A percentile compares a stretch with the other conserved stretches of the same genome.
Evolutionary conservation across 2,329 filamentous ascomycete species (phyloP).

Genomic region (Sporothrix pseudoabietina): DNA sequence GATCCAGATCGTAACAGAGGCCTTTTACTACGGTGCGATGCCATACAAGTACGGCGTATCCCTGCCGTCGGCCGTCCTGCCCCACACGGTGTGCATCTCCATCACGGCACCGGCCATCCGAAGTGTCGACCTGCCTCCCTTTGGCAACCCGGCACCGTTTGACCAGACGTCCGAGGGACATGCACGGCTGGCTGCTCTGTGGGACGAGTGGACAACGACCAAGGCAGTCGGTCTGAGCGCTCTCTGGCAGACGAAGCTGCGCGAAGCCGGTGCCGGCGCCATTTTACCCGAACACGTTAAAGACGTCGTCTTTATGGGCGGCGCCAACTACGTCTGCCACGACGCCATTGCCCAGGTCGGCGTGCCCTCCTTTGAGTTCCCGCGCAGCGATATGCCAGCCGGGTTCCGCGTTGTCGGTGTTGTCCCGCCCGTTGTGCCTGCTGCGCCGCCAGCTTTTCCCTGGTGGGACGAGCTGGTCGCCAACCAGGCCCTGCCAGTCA

Average conservation of each 20-base stretch:
- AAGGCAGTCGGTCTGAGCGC: slow-evolving; percentile 37
- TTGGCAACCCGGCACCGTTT: slow-evolving; percentile 40
- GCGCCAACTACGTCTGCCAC: slow-evolving; percentile 44
- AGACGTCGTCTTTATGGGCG: slow-evolving; percentile 39
- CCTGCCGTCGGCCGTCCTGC: slow-evolving; percentile 35
- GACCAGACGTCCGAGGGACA: slow-evolving; percentile 36
- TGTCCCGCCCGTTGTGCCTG: slow-evolving; percentile 36
- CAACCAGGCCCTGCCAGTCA: slow-evolving; percentile 33
- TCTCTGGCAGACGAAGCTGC: slow-evolving; percentile 39
- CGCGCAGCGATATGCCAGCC: slow-evolving; percentile 43
- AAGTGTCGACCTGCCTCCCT: slow-evolving; percentile 43
- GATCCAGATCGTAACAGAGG: slow-evolving; percentile 42
- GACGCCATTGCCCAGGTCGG: slow-evolving; percentile 44
- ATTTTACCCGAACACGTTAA: neutral
- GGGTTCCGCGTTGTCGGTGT: slow-evolving; percentile 44
- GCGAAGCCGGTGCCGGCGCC: slow-evolving; percentile 38
- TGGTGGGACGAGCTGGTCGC: slow-evolving; percentile 44
- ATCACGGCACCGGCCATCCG: slow-evolving; percentile 45
- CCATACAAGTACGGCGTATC: slow-evolving; percentile 42
- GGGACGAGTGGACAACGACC: slow-evolving; percentile 40
- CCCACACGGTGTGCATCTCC: slow-evolving; percentile 42
- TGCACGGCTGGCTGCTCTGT: slow-evolving; percentile 37
- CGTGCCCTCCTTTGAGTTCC: slow-evolving; percentile 45
- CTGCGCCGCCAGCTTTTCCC: slow-evolving; percentile 21
- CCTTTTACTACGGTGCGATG: slow-evolving; percentile 44